Evolutionary conservation across 768 basidiomycete species (phyloP).

Genomic region (Strobilomyces dryophilus): DNA sequence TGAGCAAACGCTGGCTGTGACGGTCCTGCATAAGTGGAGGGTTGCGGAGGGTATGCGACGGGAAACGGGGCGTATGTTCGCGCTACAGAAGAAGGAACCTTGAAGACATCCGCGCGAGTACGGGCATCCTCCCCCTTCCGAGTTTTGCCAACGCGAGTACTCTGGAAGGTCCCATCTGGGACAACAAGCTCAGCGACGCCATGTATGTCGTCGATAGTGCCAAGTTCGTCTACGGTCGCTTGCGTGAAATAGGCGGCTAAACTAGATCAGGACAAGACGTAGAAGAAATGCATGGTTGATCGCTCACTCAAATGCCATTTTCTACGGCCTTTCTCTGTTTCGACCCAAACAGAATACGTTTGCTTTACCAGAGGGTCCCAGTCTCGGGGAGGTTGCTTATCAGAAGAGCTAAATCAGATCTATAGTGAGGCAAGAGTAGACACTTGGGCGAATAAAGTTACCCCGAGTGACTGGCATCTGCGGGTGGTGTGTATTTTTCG

Average conservation of each 20-base stretch:
- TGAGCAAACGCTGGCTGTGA: conserved; percentile 21
- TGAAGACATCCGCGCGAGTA: conserved; percentile 30
- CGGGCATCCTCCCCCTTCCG: conserved; percentile 40
- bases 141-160: conserved; percentile 55
- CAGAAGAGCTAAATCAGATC: conserved; percentile 30
- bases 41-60: conserved; percentile 27
- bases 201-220: conserved; percentile 66
- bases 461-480: conserved; percentile 43
- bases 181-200: conserved; percentile 56
- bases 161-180: conserved; percentile 64
- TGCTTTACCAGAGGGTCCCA: conserved; percentile 78
- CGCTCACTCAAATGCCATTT: conserved; percentile 83
- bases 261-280: conserved; percentile 19
- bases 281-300: background rate
- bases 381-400: conserved; percentile 52
- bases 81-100: conserved; percentile 29
- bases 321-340: conserved; percentile 56
- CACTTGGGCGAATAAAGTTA: conserved; percentile 21
- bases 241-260: conserved; percentile 84
- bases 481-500: conserved; percentile 57
- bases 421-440: conserved; percentile 7
- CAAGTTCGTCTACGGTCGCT: conserved; percentile 63
- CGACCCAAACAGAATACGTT: conserved; percentile 78
- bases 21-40: conserved; percentile 22
- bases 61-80: conserved; percentile 43